Base-by-base conservation (phyloP, 768 basidiomycete species). In the Termitomyces sp. region DNA sequence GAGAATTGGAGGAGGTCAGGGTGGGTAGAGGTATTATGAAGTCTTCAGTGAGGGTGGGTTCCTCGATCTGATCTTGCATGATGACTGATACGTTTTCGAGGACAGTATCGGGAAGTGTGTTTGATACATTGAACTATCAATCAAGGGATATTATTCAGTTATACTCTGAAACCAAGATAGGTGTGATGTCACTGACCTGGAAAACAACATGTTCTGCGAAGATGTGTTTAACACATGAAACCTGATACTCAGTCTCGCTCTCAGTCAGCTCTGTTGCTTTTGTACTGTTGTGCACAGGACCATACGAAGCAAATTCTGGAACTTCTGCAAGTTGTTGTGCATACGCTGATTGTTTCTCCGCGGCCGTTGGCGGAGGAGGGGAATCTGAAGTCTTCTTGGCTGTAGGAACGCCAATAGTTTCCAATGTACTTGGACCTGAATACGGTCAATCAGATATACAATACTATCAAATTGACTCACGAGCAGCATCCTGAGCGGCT, bases 211-310 rank as follows among this genome's bases (percentile, higher is more conserved):
- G 93, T 61, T 94, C 92, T 70, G 86, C 87, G 83, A 94, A 99
- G 59, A 98, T 84, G 72, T 99, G 97, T 76, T 98, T 98, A 73
- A 97, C 92, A 66, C 92, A 93, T 10, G 90, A 86, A 50, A 98
- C 96, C 69, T 97, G 94, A 70, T 98, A 99, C 75, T 98, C 97
- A 4, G 95, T 98, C 75, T 98, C 97, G 67, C 84, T 90, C 75
- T 99, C 97, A 14, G 97, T 98, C 59, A 98, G 85, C 62, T 89
- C 91, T 26, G 81, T 75, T 12, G 89, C 87, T 64, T 86, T 91
- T 40, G 82, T 91, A 80, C 93, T 98, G 74, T 88, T 93, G 69
- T 95, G 79, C 53, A 97, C 85, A 51, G 89, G 72, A 10, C 97
- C 97, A 71, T 96, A 98, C 8, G 79, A 75, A 5, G 82, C 82